These are phyloP conservation scores for Perilla frutescens DNA, from an alignment of 257 asterid species.

Conservation along the genomic window DNA sequence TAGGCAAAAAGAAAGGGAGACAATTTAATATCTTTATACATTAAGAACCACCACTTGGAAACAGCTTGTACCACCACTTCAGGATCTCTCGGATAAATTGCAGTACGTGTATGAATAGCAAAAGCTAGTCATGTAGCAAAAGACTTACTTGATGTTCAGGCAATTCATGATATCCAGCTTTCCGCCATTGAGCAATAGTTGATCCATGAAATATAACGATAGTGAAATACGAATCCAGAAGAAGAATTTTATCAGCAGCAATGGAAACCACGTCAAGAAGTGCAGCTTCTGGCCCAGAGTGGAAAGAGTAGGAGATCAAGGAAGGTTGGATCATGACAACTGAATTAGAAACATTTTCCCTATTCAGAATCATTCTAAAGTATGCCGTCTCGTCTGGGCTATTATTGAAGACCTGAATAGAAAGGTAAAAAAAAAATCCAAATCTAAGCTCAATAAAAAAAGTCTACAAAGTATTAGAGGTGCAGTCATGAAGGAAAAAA, in stretches of 20 bases:
- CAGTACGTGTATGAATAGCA: constrained; percentile 23
- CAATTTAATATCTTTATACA: background rate
- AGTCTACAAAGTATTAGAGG: constrained; percentile 13
- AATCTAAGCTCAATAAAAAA: constrained; percentile 35
- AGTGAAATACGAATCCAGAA: constrained; percentile 91
- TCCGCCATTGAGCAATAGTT: constrained; percentile 95
- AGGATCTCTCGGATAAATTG: constrained; percentile 22
- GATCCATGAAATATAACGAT: constrained; percentile 95
- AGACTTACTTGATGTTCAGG: constrained; percentile 86
- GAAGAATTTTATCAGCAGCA: constrained; percentile 93
- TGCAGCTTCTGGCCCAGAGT: constrained; percentile 91
- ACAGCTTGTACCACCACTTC: constrained; percentile 2
- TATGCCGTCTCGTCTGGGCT: constrained; percentile 99
- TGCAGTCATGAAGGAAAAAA: constrained; percentile 9
- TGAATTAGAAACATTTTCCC: constrained; percentile 92
- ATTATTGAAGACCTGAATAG: constrained; percentile 84
- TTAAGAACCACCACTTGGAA: background rate
- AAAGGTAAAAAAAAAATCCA: constrained; percentile 33
- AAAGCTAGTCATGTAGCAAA: constrained; percentile 33
- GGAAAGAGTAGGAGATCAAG: constrained; percentile 91
- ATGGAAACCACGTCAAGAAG: constrained; percentile 95
- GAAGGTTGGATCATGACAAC: constrained; percentile 99
- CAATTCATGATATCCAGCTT: constrained; percentile 90
- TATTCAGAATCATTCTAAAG: constrained; percentile 88
- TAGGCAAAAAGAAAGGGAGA: background rate